These are phyloP conservation scores for Pterocarpus macrocarpus DNA, from an alignment of 306 rosid species.

Conservation along the genomic window DNA sequence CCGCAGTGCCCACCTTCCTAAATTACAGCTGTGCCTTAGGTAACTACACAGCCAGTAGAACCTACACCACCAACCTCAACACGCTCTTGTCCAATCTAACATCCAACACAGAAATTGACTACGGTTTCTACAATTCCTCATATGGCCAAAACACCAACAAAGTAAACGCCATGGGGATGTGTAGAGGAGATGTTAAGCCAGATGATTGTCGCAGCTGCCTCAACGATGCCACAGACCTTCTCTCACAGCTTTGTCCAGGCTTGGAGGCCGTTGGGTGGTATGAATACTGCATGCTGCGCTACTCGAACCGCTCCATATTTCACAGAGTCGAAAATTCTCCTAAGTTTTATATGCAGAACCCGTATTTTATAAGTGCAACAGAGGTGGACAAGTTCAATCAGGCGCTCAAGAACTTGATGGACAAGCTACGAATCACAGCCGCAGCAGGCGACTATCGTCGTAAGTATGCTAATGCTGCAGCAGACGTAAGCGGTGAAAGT, in stretches of 20 bases:
- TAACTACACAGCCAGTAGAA: neutral
- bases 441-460: constrained; percentile 20
- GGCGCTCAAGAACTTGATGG: neutral
- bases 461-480: constrained; percentile 36
- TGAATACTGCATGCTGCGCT: constrained; percentile 35
- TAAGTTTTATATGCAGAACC: neutral
- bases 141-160: too few species aligned
- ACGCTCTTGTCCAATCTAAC: too few species aligned
- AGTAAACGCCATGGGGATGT: too few species aligned
- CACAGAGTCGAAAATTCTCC: neutral
- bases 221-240: neutral
- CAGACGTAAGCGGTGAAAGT: neutral
- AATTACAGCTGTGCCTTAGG: neutral
- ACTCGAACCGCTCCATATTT: constrained; percentile 21
- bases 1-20: neutral
- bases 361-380: neutral
- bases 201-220: constrained; percentile 11
- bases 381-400: neutral
- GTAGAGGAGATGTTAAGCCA: too few species aligned
- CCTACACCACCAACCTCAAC: too few species aligned
- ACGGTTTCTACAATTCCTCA: too few species aligned
- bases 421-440: neutral
- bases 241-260: constrained; percentile 3
- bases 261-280: constrained; percentile 28
- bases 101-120: too few species aligned